Base-by-base conservation (phyloP, 2,329 filamentous ascomycete species). In the Coniella lustricola region DNA sequence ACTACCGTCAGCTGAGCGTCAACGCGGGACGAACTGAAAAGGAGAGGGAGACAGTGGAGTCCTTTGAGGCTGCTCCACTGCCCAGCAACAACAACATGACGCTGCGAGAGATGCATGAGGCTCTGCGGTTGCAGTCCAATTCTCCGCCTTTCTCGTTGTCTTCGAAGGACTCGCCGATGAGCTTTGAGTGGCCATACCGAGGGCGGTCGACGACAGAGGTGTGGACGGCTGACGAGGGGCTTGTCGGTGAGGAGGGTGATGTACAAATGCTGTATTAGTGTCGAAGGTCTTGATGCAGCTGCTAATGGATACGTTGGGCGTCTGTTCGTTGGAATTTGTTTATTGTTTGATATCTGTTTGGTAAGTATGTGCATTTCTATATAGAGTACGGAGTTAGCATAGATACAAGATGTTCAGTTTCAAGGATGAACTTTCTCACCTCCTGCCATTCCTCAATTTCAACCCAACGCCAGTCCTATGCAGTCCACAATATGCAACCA, bases 391-490 rank as follows among this genome's bases (percentile, higher is more conserved):
- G 10, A 10, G 25, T 29, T 29, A 29, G 25, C 10, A 29, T 29
- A 10, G 25, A 29, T 10, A 29, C 25, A 29, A 29, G 25, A 10
- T 5, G 5, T 29, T 29, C 25, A 29, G 25, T 29, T 29, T 5
- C 25, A 29, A 29, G 25, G 5, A 29, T 10, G 10, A 18, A 17
- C n/a, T 7, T 25, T 10, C n/a, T 17, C 29, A 16, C n/a, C 17
- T 17, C 12, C 1, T 17, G 21, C n/a, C 29, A n/a, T 41, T 29
- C 13, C 8, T 12, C 16, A 16, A 21, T 25, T 31, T 41, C 21
- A 41, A 9, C 22, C 22, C 38, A 53, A 53, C 51, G 51, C 51
- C 51, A 20, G 22, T 41, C 35, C 50, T 36, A 50, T 53, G 51
- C 51, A 47, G 38, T 33, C 35, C 39, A 29, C 21, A 34, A 36